Conservation (phyloP, 352 stramenopile species). For the Blastocystis sp. region DNA sequence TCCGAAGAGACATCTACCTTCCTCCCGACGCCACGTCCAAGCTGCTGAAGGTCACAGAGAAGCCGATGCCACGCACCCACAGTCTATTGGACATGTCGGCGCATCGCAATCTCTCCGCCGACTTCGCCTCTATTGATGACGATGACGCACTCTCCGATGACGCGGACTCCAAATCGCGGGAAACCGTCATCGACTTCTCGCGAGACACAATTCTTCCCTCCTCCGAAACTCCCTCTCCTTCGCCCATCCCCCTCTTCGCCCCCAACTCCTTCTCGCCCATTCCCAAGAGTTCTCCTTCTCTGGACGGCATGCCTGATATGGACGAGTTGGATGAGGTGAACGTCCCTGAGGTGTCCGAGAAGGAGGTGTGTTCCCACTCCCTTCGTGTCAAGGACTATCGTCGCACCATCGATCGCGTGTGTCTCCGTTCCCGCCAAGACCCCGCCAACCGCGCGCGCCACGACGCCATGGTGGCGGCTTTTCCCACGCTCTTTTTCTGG, state of each 20-base stretch:
- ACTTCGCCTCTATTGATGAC: neutral
- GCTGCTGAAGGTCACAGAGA: neutral
- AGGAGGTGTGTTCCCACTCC: neutral
- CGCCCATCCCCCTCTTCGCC: neutral
- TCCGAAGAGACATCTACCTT: constrained; percentile 25
- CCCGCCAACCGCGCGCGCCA: neutral
- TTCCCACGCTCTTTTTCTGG: constrained; percentile 46
- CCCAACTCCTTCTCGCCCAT: constrained; percentile 2
- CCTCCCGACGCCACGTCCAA: neutral
- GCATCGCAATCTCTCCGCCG: neutral
- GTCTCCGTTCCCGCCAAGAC: neutral
- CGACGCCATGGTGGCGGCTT: neutral
- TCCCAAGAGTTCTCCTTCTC: neutral
- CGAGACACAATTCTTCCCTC: constrained; percentile 6
- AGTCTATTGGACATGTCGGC: neutral
- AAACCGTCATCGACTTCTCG: neutral
- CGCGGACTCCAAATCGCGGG: neutral
- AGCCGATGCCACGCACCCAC: neutral
- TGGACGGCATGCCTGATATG: neutral
- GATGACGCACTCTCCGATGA: neutral
- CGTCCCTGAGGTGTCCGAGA: neutral
- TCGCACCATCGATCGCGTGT: neutral
- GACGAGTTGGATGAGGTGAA: neutral
- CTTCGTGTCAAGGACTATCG: constrained; percentile 53
- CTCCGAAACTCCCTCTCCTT: constrained; percentile 2